These are phyloP conservation scores for Aplosporella prunicola DNA, from an alignment of 2,329 filamentous ascomycete genomes.

Conservation along the genomic window DNA sequence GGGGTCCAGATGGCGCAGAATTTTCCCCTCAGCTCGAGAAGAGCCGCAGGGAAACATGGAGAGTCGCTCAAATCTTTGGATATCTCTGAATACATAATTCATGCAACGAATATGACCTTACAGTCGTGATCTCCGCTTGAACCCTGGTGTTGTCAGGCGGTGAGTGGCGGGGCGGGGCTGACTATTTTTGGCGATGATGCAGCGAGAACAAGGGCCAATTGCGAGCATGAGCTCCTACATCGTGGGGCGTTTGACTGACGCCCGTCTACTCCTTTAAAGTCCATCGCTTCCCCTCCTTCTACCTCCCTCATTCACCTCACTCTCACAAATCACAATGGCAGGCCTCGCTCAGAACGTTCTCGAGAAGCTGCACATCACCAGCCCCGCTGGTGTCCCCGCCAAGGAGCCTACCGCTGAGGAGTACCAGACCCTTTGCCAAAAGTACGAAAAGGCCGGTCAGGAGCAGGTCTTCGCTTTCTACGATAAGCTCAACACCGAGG, in stretches of 20 bases:
- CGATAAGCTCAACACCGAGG: conserved; percentile 61
- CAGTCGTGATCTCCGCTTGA: no score
- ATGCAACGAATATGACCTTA: no score
- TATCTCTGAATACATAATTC: no score
- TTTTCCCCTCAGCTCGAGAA: no score
- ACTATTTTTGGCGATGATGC: conserved; percentile 10
- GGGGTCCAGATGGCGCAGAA: no score
- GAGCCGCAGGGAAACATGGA: no score
- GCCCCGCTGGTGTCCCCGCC: conserved; percentile 24
- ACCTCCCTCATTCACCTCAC: background rate
- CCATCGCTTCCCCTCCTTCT: conserved; percentile 4
- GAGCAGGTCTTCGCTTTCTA: conserved; percentile 82
- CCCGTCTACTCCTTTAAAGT: conserved; percentile 11
- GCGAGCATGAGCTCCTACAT: conserved; percentile 8
- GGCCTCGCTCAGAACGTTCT: conserved; percentile 2
- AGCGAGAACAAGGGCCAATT: no score
- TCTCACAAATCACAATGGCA: conserved; percentile 5
- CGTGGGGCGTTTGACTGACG: conserved; percentile 10
- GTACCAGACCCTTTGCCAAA: conserved; percentile 57
- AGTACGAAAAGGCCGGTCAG: conserved; percentile 66
- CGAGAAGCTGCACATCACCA: conserved; percentile 22
- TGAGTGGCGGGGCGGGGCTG: conserved; percentile 10
- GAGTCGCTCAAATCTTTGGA: no score
- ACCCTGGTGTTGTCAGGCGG: no score
- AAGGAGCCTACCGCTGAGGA: conserved; percentile 55